Evolutionary conservation across 768 basidiomycete genomes (phyloP).

Genomic region (Russula sp.): DNA sequence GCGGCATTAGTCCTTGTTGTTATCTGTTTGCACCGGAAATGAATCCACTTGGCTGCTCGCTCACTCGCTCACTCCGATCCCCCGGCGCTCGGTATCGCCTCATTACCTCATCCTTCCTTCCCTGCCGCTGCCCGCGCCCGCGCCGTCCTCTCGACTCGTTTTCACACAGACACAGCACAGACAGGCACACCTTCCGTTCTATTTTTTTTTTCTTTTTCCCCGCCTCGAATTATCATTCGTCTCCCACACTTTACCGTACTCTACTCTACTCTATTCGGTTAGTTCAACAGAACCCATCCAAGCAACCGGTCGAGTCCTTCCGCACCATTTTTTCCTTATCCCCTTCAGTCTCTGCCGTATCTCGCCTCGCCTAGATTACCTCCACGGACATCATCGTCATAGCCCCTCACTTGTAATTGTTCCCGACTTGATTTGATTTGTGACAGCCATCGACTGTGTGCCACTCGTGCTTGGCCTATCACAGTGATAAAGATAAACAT

Average conservation of each 20-base stretch:
- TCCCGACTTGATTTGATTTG: neutral
- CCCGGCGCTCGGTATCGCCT: neutral
- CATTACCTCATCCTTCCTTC: constrained; percentile 1
- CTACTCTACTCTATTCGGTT: neutral
- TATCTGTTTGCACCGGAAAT: constrained; percentile 10
- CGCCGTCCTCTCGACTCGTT: neutral
- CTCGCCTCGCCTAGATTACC: neutral
- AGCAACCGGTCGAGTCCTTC: neutral
- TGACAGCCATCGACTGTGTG: neutral
- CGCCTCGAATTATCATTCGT: neutral
- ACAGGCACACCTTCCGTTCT: neutral
- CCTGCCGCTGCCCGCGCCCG: neutral
- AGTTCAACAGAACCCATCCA: neutral
- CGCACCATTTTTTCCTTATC: neutral
- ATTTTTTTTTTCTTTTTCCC: neutral
- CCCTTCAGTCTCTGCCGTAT: neutral
- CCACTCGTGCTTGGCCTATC: neutral
- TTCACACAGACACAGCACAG: neutral
- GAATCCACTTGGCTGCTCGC: neutral
- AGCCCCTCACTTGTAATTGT: neutral
- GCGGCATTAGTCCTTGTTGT: constrained; percentile 6
- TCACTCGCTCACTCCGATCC: neutral
- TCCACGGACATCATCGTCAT: neutral
- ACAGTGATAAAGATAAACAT: neutral
- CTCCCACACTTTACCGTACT: neutral